These are phyloP conservation scores for Zoysia matrella DNA, from an alignment of 202 grass and related monocot species.

Conservation along the genomic window DNA sequence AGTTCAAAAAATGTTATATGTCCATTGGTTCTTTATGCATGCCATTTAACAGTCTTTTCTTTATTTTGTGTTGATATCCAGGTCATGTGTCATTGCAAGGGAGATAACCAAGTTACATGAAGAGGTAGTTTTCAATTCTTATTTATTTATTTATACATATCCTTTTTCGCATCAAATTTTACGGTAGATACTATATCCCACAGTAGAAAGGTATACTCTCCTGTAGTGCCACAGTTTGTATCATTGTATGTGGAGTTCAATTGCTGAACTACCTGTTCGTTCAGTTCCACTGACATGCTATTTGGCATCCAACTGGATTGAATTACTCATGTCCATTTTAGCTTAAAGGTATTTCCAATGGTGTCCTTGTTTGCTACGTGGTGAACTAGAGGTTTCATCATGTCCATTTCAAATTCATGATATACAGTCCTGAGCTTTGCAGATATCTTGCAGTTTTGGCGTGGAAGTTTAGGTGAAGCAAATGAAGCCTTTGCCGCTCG, in stretches of 20 bases:
- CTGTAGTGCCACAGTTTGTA: constrained; percentile 15
- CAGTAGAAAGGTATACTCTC: neutral
- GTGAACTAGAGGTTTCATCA: neutral
- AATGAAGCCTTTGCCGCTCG: constrained; percentile 62
- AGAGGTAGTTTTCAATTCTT: constrained; percentile 67
- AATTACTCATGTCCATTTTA: constrained; percentile 5
- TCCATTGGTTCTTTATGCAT: constrained; percentile 23
- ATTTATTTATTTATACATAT: constrained; percentile 24
- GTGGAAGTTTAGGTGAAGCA: constrained; percentile 86
- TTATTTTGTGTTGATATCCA: constrained; percentile 47
- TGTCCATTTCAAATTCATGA: constrained; percentile 5
- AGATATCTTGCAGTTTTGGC: constrained; percentile 81
- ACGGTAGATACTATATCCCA: constrained; percentile 3
- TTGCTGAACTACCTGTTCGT: constrained; percentile 17
- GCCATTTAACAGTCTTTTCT: constrained; percentile 39
- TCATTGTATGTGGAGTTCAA: neutral
- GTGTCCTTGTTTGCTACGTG: neutral
- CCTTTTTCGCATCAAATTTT: neutral
- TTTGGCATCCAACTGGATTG: neutral
- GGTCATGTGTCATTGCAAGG: constrained; percentile 94
- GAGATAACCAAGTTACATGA: constrained; percentile 99
- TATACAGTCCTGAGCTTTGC: constrained; percentile 25
- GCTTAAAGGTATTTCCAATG: neutral
- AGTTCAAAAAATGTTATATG: neutral
- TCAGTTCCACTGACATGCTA: neutral